A percentile compares a stretch with the other conserved stretches of the same genome.
Evolutionary conservation across 2,329 filamentous ascomycete genomes (phyloP).

Genomic region (Trichoderma oligosporum): DNA sequence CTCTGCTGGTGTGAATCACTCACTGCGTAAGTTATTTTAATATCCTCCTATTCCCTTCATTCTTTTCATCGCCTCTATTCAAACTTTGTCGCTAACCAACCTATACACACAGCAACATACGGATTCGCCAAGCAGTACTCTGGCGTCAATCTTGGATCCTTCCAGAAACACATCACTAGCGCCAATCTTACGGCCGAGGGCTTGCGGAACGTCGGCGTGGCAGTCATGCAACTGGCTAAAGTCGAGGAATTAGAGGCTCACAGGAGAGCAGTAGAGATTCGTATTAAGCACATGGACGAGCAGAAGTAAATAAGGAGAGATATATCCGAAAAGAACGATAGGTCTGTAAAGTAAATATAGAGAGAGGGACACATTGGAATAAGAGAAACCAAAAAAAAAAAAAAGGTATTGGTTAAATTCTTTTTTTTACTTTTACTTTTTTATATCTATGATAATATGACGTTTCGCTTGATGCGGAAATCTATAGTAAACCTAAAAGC

Average conservation of each 20-base stretch:
- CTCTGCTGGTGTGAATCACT: slow-evolving; percentile 96
- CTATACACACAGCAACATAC: slow-evolving; percentile 68
- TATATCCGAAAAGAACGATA: not conserved
- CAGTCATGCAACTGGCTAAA: slow-evolving; percentile 91
- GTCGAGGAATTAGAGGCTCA: slow-evolving; percentile 96
- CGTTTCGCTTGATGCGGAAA: slow-evolving; percentile 9
- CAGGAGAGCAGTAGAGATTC: slow-evolving; percentile 81
- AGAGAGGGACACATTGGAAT: not conserved
- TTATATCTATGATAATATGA: not conserved
- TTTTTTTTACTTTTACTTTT: not conserved
- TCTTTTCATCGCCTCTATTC: too few species aligned
- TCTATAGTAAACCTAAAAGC: not conserved
- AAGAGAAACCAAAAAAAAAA: not conserved
- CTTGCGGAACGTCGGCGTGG: slow-evolving; percentile 75
- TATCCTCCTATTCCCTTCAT: not conserved
- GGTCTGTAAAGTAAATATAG: not conserved
- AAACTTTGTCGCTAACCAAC: slow-evolving; percentile 21
- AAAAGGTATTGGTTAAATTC: not conserved
- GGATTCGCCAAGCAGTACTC: slow-evolving; percentile 98
- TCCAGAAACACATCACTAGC: slow-evolving; percentile 97
- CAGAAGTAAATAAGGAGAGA: slow-evolving; percentile 24
- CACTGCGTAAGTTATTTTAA: slow-evolving; percentile 69
- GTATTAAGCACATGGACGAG: slow-evolving; percentile 52
- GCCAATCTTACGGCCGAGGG: slow-evolving; percentile 84
- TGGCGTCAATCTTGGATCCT: slow-evolving; percentile 91